Evolutionary conservation across 1,284 basidiomycete species (phyloP).

Genomic region (Marasmius sp.): DNA sequence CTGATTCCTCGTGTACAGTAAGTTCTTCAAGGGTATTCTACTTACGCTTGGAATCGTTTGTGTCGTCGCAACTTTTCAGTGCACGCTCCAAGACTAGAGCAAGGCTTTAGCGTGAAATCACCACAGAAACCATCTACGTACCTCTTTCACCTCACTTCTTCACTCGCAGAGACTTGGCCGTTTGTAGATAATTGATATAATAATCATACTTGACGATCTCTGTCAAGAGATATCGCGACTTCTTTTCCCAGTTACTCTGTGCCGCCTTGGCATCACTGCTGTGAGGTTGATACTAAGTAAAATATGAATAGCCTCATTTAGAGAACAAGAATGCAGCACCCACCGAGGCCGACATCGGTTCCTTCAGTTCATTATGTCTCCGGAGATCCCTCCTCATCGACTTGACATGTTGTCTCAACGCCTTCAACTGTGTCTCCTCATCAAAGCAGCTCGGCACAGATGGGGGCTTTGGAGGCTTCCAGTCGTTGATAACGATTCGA

Average conservation of each 20-base stretch:
- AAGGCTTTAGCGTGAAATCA: slow-evolving; percentile 12
- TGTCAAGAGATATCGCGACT: slow-evolving; percentile 82
- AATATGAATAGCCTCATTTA: slow-evolving; percentile 9
- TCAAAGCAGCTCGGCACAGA: slow-evolving; percentile 83
- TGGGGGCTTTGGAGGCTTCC: slow-evolving; percentile 88
- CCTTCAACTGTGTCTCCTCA: slow-evolving; percentile 90
- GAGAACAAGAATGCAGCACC: slow-evolving; percentile 25
- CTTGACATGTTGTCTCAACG: slow-evolving; percentile 75
- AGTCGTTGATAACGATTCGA: slow-evolving; percentile 86
- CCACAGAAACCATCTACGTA: slow-evolving; percentile 13
- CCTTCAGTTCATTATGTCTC: slow-evolving; percentile 80
- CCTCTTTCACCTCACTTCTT: slow-evolving; percentile 85
- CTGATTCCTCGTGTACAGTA: slow-evolving; percentile 50
- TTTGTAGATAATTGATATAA: slow-evolving; percentile 88
- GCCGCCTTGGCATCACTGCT: slow-evolving; percentile 79
- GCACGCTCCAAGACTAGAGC: slow-evolving; percentile 69
- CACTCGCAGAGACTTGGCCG: slow-evolving; percentile 77
- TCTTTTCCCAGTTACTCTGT: slow-evolving; percentile 89
- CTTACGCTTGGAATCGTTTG: slow-evolving; percentile 32
- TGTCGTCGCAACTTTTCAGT: slow-evolving; percentile 45
- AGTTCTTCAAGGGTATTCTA: slow-evolving; percentile 49
- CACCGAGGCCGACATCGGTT: slow-evolving; percentile 83
- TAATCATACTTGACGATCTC: slow-evolving; percentile 96
- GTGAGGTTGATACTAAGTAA: slow-evolving; percentile 72
- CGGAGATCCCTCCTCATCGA: slow-evolving; percentile 79